Conservation (phyloP, 2,329 filamentous ascomycete species). For the Diaporthe longicolla region DNA sequence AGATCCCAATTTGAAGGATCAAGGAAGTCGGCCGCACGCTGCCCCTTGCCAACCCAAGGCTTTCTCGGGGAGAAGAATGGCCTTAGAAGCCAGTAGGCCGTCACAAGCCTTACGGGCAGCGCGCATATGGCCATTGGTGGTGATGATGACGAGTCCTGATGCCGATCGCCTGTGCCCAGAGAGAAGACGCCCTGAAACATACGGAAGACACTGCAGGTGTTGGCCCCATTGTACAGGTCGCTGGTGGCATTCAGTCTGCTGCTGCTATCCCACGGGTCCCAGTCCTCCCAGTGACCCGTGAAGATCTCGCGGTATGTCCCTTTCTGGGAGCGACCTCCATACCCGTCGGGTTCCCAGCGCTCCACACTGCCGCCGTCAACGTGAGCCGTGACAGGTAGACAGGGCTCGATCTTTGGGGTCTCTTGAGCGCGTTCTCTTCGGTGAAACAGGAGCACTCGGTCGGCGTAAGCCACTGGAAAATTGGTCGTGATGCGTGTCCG, state of each 20-base stretch:
- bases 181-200: constrained; percentile 85
- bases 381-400: constrained; percentile 66
- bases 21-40: constrained; percentile 31
- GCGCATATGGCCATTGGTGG: constrained; percentile 80
- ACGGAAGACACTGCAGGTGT: constrained; percentile 80
- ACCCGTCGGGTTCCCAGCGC: constrained; percentile 76
- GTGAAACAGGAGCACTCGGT: constrained; percentile 66
- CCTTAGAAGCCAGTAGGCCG: constrained; percentile 82
- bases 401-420: constrained; percentile 59
- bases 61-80: constrained; percentile 70
- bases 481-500: constrained; percentile 56
- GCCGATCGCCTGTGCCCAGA: constrained; percentile 73
- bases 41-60: constrained; percentile 17
- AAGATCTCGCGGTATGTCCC: constrained; percentile 77
- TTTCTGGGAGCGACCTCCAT: constrained; percentile 59
- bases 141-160: not conserved
- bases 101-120: constrained; percentile 74
- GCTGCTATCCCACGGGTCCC: constrained; percentile 81
- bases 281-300: constrained; percentile 79
- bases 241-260: constrained; percentile 74
- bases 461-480: constrained; percentile 72
- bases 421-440: constrained; percentile 12
- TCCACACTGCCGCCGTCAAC: constrained; percentile 76
- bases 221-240: constrained; percentile 80
- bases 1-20: constrained; percentile 38